Evolutionary conservation across 2,329 filamentous ascomycete genomes (phyloP).

Genomic region (Hypomyces rosellus): DNA sequence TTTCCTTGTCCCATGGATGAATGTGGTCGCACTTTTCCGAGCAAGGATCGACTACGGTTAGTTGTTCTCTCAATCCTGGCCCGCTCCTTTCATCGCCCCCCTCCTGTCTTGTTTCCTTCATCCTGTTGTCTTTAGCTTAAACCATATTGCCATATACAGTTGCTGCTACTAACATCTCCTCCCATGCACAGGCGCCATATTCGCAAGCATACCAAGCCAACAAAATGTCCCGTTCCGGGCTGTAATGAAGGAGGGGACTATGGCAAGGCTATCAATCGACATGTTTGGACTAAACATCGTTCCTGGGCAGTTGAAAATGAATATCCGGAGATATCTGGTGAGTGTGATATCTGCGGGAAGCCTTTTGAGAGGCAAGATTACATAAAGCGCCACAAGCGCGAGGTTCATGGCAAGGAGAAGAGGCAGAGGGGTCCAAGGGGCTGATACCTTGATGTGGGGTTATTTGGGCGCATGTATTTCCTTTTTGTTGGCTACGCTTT

Average conservation of each 20-base stretch:
- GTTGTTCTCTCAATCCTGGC: neutral
- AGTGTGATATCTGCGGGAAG: neutral
- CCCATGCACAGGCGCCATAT: constrained; percentile 1
- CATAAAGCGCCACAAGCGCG: constrained; percentile 2
- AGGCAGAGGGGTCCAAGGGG: constrained; percentile 6
- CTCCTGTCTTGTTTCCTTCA: neutral
- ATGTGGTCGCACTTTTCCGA: neutral
- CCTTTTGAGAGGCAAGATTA: constrained; percentile 4
- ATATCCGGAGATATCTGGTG: neutral
- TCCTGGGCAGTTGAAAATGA: constrained; percentile 3
- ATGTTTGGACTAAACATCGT: constrained; percentile 4
- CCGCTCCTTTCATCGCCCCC: neutral
- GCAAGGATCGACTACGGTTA: constrained; percentile 1
- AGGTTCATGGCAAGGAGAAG: constrained; percentile 1
- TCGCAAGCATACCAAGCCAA: constrained; percentile 1
- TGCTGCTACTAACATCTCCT: neutral
- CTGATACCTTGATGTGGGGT: neutral
- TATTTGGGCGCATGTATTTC: neutral
- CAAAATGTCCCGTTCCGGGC: neutral
- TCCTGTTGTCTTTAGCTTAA: neutral
- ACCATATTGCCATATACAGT: neutral
- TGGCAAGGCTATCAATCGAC: neutral
- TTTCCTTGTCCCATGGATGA: neutral
- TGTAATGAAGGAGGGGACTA: neutral
- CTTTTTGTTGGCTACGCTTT: neutral